Evolutionary conservation across 2,329 filamentous ascomycete species (phyloP).

Genomic region (Lasiodiplodia hormozganensis): DNA sequence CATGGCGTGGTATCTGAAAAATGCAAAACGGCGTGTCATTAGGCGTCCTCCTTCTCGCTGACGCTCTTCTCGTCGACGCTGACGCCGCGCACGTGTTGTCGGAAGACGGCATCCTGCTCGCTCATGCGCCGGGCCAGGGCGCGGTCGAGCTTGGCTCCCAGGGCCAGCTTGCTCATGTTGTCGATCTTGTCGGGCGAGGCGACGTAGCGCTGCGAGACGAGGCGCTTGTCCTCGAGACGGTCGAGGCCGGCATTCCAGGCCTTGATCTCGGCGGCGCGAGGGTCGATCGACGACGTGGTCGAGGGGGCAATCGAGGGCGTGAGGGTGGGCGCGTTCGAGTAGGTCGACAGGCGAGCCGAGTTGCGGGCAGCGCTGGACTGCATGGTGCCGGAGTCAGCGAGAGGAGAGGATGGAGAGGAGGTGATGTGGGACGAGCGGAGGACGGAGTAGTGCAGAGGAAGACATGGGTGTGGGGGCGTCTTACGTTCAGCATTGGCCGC

Average conservation of each 20-base stretch:
- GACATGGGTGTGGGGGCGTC: slow-evolving; percentile 36
- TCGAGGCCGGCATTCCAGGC: slow-evolving; percentile 81
- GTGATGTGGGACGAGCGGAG: slow-evolving; percentile 37
- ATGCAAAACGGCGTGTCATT: slow-evolving; percentile 22
- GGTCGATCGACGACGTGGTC: slow-evolving; percentile 47
- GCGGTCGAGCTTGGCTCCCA: slow-evolving; percentile 89
- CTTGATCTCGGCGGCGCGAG: slow-evolving; percentile 69
- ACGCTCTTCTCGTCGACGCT: slow-evolving; percentile 30
- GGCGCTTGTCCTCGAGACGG: slow-evolving; percentile 88
- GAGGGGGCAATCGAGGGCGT: slow-evolving; percentile 58
- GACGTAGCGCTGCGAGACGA: slow-evolving; percentile 80
- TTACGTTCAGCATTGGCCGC: slow-evolving; percentile 51
- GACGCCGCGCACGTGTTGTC: slow-evolving; percentile 13
- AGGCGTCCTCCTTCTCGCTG: slow-evolving; percentile 28
- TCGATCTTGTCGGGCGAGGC: slow-evolving; percentile 81
- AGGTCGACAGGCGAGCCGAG: slow-evolving; percentile 57
- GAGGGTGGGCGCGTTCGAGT: slow-evolving; percentile 58
- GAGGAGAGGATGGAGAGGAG: slow-evolving; percentile 24
- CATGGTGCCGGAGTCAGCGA: slow-evolving; percentile 20
- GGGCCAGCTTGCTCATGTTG: slow-evolving; percentile 82
- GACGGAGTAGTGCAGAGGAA: slow-evolving; percentile 21
- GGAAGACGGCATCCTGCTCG: slow-evolving; percentile 86
- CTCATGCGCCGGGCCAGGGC: slow-evolving; percentile 87
- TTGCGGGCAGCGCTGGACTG: slow-evolving; percentile 39
- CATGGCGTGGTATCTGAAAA: slow-evolving; percentile 27